Percentiles rank a stretch among this genome's conserved stretches.
Conservation (phyloP, 1,139 yeast genomes). For the Candida sanyaensis region DNA sequence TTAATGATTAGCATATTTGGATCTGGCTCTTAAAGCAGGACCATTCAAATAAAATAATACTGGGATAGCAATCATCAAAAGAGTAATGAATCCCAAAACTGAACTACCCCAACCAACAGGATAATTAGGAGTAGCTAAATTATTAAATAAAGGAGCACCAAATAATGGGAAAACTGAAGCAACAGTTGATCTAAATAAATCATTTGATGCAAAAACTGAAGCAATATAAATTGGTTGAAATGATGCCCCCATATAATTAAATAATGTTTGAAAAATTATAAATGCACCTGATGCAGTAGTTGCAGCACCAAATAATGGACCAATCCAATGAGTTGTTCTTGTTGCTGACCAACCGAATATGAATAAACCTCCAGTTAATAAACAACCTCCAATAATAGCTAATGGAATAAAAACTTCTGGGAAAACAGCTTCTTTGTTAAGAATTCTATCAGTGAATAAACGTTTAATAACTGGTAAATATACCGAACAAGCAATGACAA, state of each 20-base stretch:
- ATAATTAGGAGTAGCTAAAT: constrained; percentile 29
- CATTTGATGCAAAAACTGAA: constrained; percentile 34
- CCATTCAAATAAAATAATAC: constrained; percentile 39
- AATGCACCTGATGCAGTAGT: constrained; percentile 31
- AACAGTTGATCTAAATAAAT: constrained; percentile 26
- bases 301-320: constrained; percentile 31
- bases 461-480: constrained; percentile 22
- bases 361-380: constrained; percentile 33
- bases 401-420: constrained; percentile 67
- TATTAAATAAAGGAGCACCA: constrained; percentile 47
- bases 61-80: constrained; percentile 67
- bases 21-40: constrained; percentile 39
- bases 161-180: constrained; percentile 37
- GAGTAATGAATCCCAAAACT: constrained; percentile 54
- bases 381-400: constrained; percentile 34
- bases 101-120: constrained; percentile 69
- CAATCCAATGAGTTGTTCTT: constrained; percentile 33
- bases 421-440: constrained; percentile 37
- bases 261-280: constrained; percentile 33
- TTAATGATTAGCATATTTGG: constrained; percentile 41
- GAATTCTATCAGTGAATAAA: constrained; percentile 26
- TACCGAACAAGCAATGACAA: constrained; percentile 20
- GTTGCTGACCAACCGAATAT: constrained; percentile 36
- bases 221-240: constrained; percentile 39
- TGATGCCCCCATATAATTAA: constrained; percentile 62